A percentile compares a stretch with the other conserved stretches of the same genome.
phyloP scores from a whole-genome alignment of 2,329 filamentous ascomycete species.

The Sphaerostilbella broomeana region DNA sequence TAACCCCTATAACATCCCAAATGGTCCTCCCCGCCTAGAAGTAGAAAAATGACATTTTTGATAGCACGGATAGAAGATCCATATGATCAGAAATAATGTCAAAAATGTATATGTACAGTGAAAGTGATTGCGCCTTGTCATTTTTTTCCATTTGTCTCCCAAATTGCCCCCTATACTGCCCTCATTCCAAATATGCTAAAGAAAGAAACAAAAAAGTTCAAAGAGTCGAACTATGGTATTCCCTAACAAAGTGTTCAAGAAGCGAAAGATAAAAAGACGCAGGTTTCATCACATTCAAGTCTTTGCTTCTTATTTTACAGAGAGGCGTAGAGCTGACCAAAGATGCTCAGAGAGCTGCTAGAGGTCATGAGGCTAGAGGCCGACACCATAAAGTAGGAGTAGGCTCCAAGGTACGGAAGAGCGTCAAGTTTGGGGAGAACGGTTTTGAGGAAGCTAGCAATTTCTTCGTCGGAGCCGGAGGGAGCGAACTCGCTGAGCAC shows the following conservation, averaged over 20 bases:
- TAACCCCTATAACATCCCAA: constrained; percentile 6
- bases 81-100: constrained; percentile 7
- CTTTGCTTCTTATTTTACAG: constrained; percentile 18
- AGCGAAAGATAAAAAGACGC: constrained; percentile 20
- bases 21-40: neutral
- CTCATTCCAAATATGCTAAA: constrained; percentile 15
- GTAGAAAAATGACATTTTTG: constrained; percentile 4
- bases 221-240: constrained; percentile 24
- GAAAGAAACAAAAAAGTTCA: constrained; percentile 16
- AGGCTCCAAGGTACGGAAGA: constrained; percentile 46
- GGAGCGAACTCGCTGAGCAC: constrained; percentile 62
- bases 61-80: constrained; percentile 5
- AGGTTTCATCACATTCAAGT: constrained; percentile 2
- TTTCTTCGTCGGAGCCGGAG: constrained; percentile 35
- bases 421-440: constrained; percentile 44
- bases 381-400: constrained; percentile 51
- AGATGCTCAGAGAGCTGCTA: constrained; percentile 34
- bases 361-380: constrained; percentile 37
- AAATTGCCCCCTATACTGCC: constrained; percentile 17
- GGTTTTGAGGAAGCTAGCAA: constrained; percentile 42
- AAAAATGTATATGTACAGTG: constrained; percentile 27
- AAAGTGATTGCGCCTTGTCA: constrained; percentile 17
- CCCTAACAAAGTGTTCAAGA: constrained; percentile 33
- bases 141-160: constrained; percentile 9
- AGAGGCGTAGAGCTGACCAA: constrained; percentile 45